Conservation (phyloP, 257 asterid genomes). For the Thymus quinquecostatus region DNA sequence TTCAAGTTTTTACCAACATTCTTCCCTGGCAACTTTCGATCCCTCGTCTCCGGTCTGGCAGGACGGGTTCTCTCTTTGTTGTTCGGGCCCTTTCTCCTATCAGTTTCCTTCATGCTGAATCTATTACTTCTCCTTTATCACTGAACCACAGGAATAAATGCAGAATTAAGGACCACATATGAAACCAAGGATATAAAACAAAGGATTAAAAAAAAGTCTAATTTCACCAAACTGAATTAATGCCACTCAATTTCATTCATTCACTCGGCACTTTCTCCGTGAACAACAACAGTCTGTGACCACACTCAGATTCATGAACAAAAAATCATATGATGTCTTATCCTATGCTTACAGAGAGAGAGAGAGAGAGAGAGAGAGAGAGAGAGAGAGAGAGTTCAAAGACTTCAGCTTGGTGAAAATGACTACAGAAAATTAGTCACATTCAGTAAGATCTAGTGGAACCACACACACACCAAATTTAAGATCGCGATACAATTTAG, state of each 20-base stretch:
- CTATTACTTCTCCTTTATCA: slow-evolving; percentile 32
- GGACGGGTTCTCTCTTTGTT: slow-evolving; percentile 52
- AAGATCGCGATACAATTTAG: slow-evolving; percentile 19
- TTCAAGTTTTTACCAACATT: slow-evolving; percentile 49
- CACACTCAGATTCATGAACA: slow-evolving; percentile 1
- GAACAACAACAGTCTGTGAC: no score
- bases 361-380: no score
- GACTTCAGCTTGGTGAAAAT: slow-evolving; percentile 9
- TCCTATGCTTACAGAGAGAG: no score
- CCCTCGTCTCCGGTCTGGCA: slow-evolving; percentile 58
- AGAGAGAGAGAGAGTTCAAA: background rate
- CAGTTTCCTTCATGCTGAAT: slow-evolving; percentile 73
- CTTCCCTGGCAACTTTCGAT: slow-evolving; percentile 56
- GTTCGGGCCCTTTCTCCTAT: slow-evolving; percentile 59
- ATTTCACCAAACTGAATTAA: background rate
- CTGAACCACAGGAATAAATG: slow-evolving; percentile 40
- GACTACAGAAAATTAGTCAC: slow-evolving; percentile 4
- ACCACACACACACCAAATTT: background rate
- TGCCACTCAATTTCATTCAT: background rate
- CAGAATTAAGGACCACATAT: slow-evolving; percentile 18
- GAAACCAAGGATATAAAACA: background rate
- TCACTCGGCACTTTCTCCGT: background rate
- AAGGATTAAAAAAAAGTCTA: background rate
- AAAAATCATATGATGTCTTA: no score
- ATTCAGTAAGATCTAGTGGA: slow-evolving; percentile 25